phyloP scores from a whole-genome alignment of 1,284 basidiomycete genomes.

The Cystobasidium slooffiae region DNA sequence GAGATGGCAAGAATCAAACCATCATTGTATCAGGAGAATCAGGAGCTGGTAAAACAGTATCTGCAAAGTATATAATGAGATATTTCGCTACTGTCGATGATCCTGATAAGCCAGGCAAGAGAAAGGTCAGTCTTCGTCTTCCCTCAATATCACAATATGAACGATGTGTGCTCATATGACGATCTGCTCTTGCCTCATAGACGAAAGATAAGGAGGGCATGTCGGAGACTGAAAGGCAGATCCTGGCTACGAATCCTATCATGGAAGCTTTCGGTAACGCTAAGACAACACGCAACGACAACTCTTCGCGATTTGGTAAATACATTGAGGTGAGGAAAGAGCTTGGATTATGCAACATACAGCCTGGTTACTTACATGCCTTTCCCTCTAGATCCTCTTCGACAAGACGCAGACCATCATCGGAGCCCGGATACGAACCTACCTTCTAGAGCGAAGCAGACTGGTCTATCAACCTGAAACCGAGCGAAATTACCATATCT shows the following conservation, averaged over 20 bases:
- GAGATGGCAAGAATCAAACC: constrained; percentile 92
- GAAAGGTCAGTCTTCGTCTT: constrained; percentile 63
- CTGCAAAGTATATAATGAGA: constrained; percentile 98
- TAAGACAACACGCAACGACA: constrained; percentile 98
- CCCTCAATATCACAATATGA: neutral
- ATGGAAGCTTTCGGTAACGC: constrained; percentile 99
- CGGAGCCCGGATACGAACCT: constrained; percentile 95
- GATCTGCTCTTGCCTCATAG: constrained; percentile 12
- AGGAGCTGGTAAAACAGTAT: constrained; percentile 99
- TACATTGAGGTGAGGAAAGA: constrained; percentile 81
- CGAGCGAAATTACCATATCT: constrained; percentile 99
- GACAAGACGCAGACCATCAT: constrained; percentile 94
- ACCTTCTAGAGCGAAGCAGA: constrained; percentile 93
- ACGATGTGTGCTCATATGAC: constrained; percentile 63
- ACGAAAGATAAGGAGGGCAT: constrained; percentile 59
- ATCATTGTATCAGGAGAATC: constrained; percentile 99
- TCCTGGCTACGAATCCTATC: constrained; percentile 97
- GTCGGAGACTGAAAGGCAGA: constrained; percentile 95
- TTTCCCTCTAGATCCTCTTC: constrained; percentile 77
- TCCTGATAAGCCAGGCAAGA: constrained; percentile 62
- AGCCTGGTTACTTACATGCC: neutral
- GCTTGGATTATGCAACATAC: neutral
- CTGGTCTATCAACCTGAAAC: constrained; percentile 96
- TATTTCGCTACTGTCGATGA: constrained; percentile 98
- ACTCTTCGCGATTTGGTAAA: constrained; percentile 98